Conservation (phyloP, 2,329 filamentous ascomycete species). For the Stagonosporopsis chrysanthemi region DNA sequence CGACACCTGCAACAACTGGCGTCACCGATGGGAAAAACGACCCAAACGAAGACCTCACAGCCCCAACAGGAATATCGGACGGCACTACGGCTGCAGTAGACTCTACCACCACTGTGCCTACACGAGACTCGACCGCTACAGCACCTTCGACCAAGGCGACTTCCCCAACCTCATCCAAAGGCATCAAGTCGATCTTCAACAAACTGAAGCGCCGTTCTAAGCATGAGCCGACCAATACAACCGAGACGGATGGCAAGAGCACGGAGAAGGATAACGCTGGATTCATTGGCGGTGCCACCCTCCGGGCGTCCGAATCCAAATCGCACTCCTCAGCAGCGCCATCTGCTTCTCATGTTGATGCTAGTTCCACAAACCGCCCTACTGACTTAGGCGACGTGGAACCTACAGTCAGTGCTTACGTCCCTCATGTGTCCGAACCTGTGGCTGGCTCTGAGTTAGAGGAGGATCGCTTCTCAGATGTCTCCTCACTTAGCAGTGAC, state of each 20-base stretch:
- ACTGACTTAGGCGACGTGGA: slow-evolving; percentile 25
- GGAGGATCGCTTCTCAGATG: slow-evolving; percentile 35
- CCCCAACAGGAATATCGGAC: slow-evolving; percentile 10
- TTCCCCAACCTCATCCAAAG: slow-evolving; percentile 42
- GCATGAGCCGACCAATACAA: slow-evolving; percentile 26
- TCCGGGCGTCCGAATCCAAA: slow-evolving; percentile 35
- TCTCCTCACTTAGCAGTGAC: slow-evolving; percentile 46
- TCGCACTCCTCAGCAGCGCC: slow-evolving; percentile 21
- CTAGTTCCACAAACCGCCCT: slow-evolving; percentile 18
- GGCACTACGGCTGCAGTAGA: not conserved
- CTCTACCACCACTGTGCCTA: not conserved
- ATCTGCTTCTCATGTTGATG: slow-evolving; percentile 13
- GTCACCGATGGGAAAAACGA: slow-evolving; percentile 27
- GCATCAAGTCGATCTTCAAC: slow-evolving; percentile 48
- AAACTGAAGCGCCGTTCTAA: slow-evolving; percentile 52
- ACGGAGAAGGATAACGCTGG: slow-evolving; percentile 43
- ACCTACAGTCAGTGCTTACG: slow-evolving; percentile 12
- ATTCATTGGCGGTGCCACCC: slow-evolving; percentile 55
- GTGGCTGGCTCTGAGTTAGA: slow-evolving; percentile 20
- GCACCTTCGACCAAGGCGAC: slow-evolving; percentile 24
- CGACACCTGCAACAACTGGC: not conserved
- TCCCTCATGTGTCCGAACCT: slow-evolving; percentile 27
- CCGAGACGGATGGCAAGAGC: slow-evolving; percentile 19
- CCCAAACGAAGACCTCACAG: slow-evolving; percentile 28
- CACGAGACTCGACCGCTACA: slow-evolving; percentile 1